Percentiles rank a stretch among this genome's conserved stretches.
Conservation (phyloP, 1,139 yeast species). For the Candida gigantensis region DNA sequence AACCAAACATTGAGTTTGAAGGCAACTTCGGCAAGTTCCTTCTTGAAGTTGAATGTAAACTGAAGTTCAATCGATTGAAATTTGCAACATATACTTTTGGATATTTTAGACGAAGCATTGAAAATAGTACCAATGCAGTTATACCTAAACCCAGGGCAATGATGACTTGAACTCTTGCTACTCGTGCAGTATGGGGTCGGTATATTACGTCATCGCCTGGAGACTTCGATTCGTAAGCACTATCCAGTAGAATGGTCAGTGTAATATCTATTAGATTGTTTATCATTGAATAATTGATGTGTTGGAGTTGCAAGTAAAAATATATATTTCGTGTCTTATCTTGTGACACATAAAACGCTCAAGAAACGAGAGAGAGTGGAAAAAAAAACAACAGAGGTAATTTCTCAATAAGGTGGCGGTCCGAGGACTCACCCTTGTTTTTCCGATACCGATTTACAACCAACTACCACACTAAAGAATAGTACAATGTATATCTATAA, state of each 20-base stretch:
- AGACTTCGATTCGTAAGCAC: neutral
- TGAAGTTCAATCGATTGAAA: conserved; percentile 44
- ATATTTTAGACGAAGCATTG: conserved; percentile 62
- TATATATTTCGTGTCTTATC: neutral
- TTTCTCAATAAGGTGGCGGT: no score
- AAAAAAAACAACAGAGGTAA: neutral
- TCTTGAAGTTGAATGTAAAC: conserved; percentile 47
- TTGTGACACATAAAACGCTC: no score
- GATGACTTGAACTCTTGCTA: conserved; percentile 53
- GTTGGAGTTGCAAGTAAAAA: no score
- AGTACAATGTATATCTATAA: no score
- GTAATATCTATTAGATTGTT: neutral
- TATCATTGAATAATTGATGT: conserved; percentile 1
- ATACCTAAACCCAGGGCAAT: conserved; percentile 67
- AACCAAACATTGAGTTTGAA: conserved; percentile 61
- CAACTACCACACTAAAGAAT: no score
- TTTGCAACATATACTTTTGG: conserved; percentile 70
- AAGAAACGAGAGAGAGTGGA: neutral
- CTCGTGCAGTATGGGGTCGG: conserved; percentile 33
- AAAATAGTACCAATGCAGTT: conserved; percentile 63
- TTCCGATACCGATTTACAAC: no score
- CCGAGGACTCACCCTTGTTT: no score
- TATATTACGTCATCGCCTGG: conserved; percentile 12
- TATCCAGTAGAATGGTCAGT: neutral
- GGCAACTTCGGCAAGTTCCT: conserved; percentile 42